Evolutionary conservation across 179 eudicot species (phyloP).

Genomic region (Silene vulgaris): DNA sequence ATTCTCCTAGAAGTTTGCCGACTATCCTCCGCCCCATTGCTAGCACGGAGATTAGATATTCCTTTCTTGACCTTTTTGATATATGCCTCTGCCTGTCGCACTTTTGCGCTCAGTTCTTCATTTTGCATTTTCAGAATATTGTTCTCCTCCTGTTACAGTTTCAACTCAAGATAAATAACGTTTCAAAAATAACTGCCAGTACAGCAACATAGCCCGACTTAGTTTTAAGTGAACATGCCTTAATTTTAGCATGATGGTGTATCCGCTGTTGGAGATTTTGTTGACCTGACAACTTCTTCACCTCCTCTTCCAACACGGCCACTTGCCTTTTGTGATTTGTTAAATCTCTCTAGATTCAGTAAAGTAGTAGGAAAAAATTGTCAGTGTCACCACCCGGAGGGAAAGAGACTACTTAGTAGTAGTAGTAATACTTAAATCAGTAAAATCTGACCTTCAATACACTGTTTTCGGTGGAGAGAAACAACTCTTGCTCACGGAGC

Average conservation of each 20-base stretch:
- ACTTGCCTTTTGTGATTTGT: slow-evolving; percentile 47
- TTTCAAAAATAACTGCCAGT: neutral
- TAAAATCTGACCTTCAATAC: slow-evolving; percentile 54
- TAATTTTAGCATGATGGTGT: slow-evolving; percentile 94
- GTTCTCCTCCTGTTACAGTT: slow-evolving; percentile 81
- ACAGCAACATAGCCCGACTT: neutral
- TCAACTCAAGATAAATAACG: neutral
- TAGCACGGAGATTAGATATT: slow-evolving; percentile 43
- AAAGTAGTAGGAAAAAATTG: neutral
- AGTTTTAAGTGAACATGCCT: slow-evolving; percentile 37
- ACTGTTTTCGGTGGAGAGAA: slow-evolving; percentile 63
- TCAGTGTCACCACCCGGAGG: neutral
- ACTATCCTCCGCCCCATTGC: slow-evolving; percentile 52
- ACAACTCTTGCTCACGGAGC: slow-evolving; percentile 49
- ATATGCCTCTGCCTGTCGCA: slow-evolving; percentile 47
- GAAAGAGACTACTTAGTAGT: neutral
- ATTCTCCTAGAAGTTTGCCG: slow-evolving; percentile 34
- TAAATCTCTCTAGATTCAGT: slow-evolving; percentile 45
- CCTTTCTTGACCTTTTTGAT: slow-evolving; percentile 51
- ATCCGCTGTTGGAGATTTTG: slow-evolving; percentile 90
- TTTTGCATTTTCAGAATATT: slow-evolving; percentile 56
- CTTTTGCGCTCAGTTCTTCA: slow-evolving; percentile 60
- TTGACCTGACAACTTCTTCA: slow-evolving; percentile 74
- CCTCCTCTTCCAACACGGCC: slow-evolving; percentile 65
- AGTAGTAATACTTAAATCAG: too few species aligned